Evolutionary conservation across 192 early-diverging fungal genomes (phyloP).

Genomic region (Haplosporangium gracile): DNA sequence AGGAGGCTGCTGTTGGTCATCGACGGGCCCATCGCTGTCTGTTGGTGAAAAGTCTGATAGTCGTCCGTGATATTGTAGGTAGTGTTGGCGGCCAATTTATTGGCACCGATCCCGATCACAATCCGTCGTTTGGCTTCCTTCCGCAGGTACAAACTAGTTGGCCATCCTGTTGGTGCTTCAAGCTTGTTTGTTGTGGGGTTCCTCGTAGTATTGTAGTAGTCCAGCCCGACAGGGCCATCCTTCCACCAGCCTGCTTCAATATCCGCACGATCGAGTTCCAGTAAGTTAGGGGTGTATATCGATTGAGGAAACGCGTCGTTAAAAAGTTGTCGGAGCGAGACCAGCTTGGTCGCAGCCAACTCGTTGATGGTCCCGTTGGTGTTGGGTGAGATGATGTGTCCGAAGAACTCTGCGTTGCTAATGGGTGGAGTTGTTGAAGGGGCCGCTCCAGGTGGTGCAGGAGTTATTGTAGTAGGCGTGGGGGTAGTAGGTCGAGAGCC

Average conservation of each 20-base stretch:
- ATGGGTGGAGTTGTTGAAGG: not conserved
- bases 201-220: slow-evolving; percentile 45
- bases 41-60: slow-evolving; percentile 17
- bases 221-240: slow-evolving; percentile 27
- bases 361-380: slow-evolving; percentile 43
- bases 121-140: slow-evolving; percentile 23
- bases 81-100: slow-evolving; percentile 26
- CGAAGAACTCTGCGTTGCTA: slow-evolving; percentile 35
- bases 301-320: slow-evolving; percentile 24
- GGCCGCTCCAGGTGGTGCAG: not conserved
- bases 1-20: slow-evolving; percentile 41
- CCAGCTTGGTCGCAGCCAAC: slow-evolving; percentile 11
- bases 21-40: slow-evolving; percentile 17
- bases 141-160: slow-evolving; percentile 34
- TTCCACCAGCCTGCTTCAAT: slow-evolving; percentile 34
- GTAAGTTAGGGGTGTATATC: slow-evolving; percentile 29
- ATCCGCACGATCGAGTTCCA: slow-evolving; percentile 30
- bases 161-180: slow-evolving; percentile 37
- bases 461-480: not conserved
- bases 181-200: slow-evolving; percentile 18
- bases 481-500: slow-evolving; percentile 7
- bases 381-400: slow-evolving; percentile 28
- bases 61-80: slow-evolving; percentile 52
- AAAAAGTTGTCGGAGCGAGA: slow-evolving; percentile 38
- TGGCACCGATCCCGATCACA: slow-evolving; percentile 31